These are phyloP conservation scores for Anthostomella pinea DNA, from an alignment of 2,329 filamentous ascomycete genomes.

Conservation along the genomic window DNA sequence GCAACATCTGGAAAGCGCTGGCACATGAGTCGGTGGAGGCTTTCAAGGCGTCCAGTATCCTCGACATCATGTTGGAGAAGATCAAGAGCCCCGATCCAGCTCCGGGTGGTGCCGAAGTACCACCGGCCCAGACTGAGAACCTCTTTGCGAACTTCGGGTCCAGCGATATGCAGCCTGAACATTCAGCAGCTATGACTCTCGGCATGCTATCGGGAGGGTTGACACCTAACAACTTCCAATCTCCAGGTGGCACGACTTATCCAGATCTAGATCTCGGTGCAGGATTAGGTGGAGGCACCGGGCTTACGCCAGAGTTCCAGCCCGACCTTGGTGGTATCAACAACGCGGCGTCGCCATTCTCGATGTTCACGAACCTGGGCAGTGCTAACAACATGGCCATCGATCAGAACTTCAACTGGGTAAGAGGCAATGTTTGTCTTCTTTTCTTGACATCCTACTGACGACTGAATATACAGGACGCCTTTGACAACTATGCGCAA, in stretches of 20 bases:
- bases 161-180: constrained; percentile 35
- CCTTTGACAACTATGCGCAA: constrained; percentile 57
- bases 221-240: constrained; percentile 34
- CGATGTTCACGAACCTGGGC: constrained; percentile 49
- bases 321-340: constrained; percentile 33
- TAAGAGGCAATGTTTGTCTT: constrained; percentile 33
- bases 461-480: constrained; percentile 39
- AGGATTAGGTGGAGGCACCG: constrained; percentile 25
- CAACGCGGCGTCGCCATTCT: constrained; percentile 45
- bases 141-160: constrained; percentile 28
- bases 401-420: constrained; percentile 56
- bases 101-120: constrained; percentile 11
- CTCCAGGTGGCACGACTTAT: constrained; percentile 37
- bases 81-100: constrained; percentile 51
- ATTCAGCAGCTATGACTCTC: constrained; percentile 41
- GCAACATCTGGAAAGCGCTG: constrained; percentile 76
- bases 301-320: constrained; percentile 38
- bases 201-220: constrained; percentile 41
- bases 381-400: constrained; percentile 42
- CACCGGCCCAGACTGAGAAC: constrained; percentile 19
- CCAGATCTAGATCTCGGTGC: constrained; percentile 45
- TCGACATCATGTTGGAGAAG: constrained; percentile 84
- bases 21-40: constrained; percentile 82
- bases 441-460: constrained; percentile 18
- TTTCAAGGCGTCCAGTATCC: constrained; percentile 76